A percentile compares a stretch with the other conserved stretches of the same genome.
Evolutionary conservation across 2,329 filamentous ascomycete species (phyloP).

Genomic region (Fusarium virguliforme): DNA sequence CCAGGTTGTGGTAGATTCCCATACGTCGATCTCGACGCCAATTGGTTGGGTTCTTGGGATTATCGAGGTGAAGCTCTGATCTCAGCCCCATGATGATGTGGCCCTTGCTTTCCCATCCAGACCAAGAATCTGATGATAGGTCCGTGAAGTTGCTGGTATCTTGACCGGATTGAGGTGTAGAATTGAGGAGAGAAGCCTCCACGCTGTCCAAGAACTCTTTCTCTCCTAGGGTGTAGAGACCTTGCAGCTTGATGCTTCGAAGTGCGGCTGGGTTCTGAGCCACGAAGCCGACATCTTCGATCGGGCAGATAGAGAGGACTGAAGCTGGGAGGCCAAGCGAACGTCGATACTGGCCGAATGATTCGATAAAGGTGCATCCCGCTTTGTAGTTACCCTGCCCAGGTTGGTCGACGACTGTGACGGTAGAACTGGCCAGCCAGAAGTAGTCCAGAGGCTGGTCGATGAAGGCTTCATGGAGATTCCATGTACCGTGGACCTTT

Average conservation of each 20-base stretch:
- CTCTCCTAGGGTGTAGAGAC: not conserved
- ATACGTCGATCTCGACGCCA: slow-evolving; percentile 35
- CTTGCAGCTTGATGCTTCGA: slow-evolving; percentile 17
- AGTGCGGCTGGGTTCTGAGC: slow-evolving; percentile 12
- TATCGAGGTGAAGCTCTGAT: slow-evolving; percentile 14
- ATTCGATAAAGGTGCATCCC: slow-evolving; percentile 27
- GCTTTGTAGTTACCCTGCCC: slow-evolving; percentile 35
- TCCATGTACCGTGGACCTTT: slow-evolving; percentile 54
- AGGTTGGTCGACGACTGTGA: slow-evolving; percentile 10
- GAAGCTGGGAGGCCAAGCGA: slow-evolving; percentile 28
- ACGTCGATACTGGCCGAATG: slow-evolving; percentile 30
- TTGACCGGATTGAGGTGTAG: not conserved
- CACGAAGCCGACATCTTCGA: slow-evolving; percentile 32
- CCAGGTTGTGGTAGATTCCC: slow-evolving; percentile 28
- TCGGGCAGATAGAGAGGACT: slow-evolving; percentile 18
- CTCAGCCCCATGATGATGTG: slow-evolving; percentile 28
- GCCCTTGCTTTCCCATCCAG: not conserved
- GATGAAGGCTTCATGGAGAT: slow-evolving; percentile 49
- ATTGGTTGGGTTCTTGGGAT: slow-evolving; percentile 20
- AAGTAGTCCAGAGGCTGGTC: slow-evolving; percentile 57
- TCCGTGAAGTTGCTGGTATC: not conserved
- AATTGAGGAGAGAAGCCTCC: slow-evolving; percentile 9
- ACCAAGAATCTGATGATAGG: not conserved
- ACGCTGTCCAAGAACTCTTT: slow-evolving; percentile 29
- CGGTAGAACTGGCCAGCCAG: slow-evolving; percentile 28